Evolutionary conservation across 768 basidiomycete species (phyloP).

Genomic region (Amanita pallidorosea): DNA sequence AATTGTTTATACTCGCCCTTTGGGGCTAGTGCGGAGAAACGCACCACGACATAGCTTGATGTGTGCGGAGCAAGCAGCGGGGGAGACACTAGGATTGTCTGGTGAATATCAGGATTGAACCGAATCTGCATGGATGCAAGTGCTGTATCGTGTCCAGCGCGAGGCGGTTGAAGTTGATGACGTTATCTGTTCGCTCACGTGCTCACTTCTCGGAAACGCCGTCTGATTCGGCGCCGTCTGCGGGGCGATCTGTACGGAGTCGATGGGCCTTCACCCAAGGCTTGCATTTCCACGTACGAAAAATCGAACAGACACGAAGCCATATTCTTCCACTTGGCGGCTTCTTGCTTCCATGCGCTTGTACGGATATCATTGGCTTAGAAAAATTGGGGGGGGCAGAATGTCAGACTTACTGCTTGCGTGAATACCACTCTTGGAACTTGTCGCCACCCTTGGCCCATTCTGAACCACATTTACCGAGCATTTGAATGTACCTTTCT

Average conservation of each 20-base stretch:
- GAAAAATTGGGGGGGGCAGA: not conserved
- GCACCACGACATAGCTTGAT: conserved; percentile 15
- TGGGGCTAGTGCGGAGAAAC: conserved; percentile 25
- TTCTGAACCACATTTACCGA: conserved; percentile 32
- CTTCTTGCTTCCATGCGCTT: conserved; percentile 2
- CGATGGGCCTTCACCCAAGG: not conserved
- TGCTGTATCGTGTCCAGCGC: not conserved
- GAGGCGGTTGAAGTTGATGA: conserved; percentile 5
- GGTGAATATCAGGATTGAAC: conserved; percentile 29
- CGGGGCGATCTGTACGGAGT: not conserved
- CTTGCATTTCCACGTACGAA: not conserved
- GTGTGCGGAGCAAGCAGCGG: conserved; percentile 10
- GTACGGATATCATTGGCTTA: not conserved
- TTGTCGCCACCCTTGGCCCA: conserved; percentile 42
- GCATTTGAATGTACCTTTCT: conserved; percentile 45
- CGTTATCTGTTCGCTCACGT: conserved; percentile 8
- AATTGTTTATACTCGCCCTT: conserved; percentile 20
- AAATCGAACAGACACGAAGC: not conserved
- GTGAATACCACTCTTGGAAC: conserved; percentile 37
- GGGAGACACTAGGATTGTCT: conserved; percentile 16
- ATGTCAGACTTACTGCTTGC: conserved; percentile 40
- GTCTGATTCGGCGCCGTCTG: not conserved
- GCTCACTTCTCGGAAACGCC: not conserved
- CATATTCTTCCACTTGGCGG: not conserved
- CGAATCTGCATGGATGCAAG: conserved; percentile 20